Base-by-base conservation (phyloP, 768 basidiomycete genomes). In the Suillus subalutaceus region DNA sequence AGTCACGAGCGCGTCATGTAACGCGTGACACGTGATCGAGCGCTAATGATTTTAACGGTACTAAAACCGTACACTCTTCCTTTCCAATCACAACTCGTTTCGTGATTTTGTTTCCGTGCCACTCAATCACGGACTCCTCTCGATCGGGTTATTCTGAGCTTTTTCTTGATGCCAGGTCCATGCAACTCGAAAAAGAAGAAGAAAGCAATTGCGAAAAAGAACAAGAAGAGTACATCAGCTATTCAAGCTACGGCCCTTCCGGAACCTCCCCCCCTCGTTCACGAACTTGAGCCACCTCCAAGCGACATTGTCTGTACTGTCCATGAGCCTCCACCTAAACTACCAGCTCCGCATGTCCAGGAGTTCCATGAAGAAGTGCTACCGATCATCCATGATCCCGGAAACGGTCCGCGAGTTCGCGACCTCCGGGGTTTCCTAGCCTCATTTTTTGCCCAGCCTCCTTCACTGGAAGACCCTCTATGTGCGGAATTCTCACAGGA, bases 401-500 rank as follows among this genome's bases (percentile, higher is more conserved):
- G 92, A 40, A 90, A 88, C 67, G 92, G 93, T 0, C 90, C 90
- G 10, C 89, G 91, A 52, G 90, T 94, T 12, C 83, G 86, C 13
- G 83, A 91, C 72, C 77, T 84, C n/a, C 79, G 78, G n/a, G 81
- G 84, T 15, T 94, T 94, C 74, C 75, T 94, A 46, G 68, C 79
- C 5, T 85, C 86, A n/a, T 87, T 82, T 68, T 91, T 92, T 73
- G 87, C 91, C 8, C 84, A 89, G 50, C 85, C 86, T 13, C 86
- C 88, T 0, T 84, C 89, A 1, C 69, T 85, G 56, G 84, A 88
- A 52, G 87, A 91, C 68, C 86, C 86, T 0, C 71, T 92, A 52
- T 93, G 90, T 70, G 89, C 88, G 20, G 91, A 92, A 70, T 93
- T 93, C 72, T 88, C 91, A 3, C 88, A 89, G 71, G 84, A 86